These are phyloP conservation scores for Cinnamomum micranthum DNA, from an alignment of 164 flowering plant genomes.

Conservation along the genomic window DNA sequence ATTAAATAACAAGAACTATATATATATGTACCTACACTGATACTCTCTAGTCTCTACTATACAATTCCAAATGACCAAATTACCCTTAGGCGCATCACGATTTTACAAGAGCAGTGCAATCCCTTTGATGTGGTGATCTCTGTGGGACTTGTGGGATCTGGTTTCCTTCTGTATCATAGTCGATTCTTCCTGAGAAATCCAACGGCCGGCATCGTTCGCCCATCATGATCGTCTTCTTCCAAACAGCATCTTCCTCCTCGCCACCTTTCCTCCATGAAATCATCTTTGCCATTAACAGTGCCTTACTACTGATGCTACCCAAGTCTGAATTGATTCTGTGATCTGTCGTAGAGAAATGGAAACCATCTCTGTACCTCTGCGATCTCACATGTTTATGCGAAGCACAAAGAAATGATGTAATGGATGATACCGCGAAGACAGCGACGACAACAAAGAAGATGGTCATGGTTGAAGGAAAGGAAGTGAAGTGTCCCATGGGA, in stretches of 20 bases:
- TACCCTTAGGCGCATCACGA: background rate
- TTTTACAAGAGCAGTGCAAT: background rate
- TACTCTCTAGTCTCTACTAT: too few relatives aligned
- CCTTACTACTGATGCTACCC: slow-evolving; percentile 36
- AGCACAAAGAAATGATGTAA: slow-evolving; percentile 24
- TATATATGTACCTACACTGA: too few relatives aligned
- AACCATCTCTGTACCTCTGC: background rate
- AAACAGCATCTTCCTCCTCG: slow-evolving; percentile 24
- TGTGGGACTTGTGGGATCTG: slow-evolving; percentile 20
- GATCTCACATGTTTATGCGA: slow-evolving; percentile 15
- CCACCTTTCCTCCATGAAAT: slow-evolving; percentile 45
- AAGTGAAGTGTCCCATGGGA: background rate
- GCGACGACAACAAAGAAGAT: slow-evolving; percentile 11
- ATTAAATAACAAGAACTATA: too few relatives aligned
- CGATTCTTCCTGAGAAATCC: slow-evolving; percentile 53
- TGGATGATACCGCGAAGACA: slow-evolving; percentile 16
- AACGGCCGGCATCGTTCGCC: slow-evolving; percentile 62
- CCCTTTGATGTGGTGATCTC: background rate
- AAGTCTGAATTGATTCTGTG: slow-evolving; percentile 15
- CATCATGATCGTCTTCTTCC: slow-evolving; percentile 60
- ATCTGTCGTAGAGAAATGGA: background rate
- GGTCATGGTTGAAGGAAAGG: background rate
- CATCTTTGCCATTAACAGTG: slow-evolving; percentile 41
- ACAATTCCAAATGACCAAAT: too few relatives aligned
- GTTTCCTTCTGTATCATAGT: slow-evolving; percentile 51